A percentile compares a stretch with the other conserved stretches of the same genome.
Evolutionary conservation across 192 early-diverging fungal species (phyloP).

Genomic region (Diversispora epigaea): DNA sequence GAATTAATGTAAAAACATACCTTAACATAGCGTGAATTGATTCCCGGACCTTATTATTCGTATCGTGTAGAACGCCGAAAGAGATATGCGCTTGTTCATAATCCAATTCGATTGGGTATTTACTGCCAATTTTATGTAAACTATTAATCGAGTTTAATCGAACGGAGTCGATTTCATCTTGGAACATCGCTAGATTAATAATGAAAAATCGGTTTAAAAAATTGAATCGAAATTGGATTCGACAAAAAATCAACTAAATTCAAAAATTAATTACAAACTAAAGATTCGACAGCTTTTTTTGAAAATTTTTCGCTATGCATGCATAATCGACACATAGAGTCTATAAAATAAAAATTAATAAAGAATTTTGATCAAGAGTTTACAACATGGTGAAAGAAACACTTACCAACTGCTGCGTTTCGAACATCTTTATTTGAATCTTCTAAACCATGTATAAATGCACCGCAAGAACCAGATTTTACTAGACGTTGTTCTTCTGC

Average conservation of each 20-base stretch:
- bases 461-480: slow-evolving; percentile 84
- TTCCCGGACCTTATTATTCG: slow-evolving; percentile 60
- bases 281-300: slow-evolving; percentile 69
- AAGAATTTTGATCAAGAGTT: background rate
- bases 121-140: slow-evolving; percentile 68
- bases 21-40: slow-evolving; percentile 73
- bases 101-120: slow-evolving; percentile 56
- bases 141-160: slow-evolving; percentile 78
- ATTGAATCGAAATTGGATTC: background rate
- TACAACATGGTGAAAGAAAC: background rate
- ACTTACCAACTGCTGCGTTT: slow-evolving; percentile 76
- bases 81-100: slow-evolving; percentile 75
- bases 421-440: slow-evolving; percentile 92
- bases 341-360: slow-evolving; percentile 40
- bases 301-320: slow-evolving; percentile 71
- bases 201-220: background rate
- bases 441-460: slow-evolving; percentile 94
- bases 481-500: slow-evolving; percentile 67
- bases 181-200: slow-evolving; percentile 83
- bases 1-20: slow-evolving; percentile 38
- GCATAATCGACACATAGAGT: slow-evolving; percentile 78
- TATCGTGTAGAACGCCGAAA: slow-evolving; percentile 77
- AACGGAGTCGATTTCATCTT: slow-evolving; percentile 88
- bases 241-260: background rate
- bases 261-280: slow-evolving; percentile 61